Evolutionary conservation across 2,329 filamentous ascomycete species (phyloP).

Genomic region (Ophiostoma ulmi): DNA sequence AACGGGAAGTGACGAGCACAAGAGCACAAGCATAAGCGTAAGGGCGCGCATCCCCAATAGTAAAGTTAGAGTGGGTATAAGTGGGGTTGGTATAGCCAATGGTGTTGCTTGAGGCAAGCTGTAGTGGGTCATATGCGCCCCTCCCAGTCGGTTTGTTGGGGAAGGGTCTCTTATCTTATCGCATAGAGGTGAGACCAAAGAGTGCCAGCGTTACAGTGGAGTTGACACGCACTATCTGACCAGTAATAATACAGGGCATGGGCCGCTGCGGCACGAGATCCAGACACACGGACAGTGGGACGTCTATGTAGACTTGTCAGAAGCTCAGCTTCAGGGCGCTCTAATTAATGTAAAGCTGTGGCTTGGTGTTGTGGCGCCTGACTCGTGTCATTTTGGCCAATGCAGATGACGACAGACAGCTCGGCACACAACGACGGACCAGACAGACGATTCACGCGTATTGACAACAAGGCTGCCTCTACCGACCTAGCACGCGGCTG

Average conservation of each 20-base stretch:
- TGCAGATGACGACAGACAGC: slow-evolving; percentile 11
- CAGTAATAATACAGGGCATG: neutral
- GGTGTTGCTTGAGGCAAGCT: neutral
- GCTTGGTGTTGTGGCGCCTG: slow-evolving; percentile 22
- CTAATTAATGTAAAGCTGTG: slow-evolving; percentile 18
- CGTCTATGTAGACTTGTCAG: slow-evolving; percentile 1
- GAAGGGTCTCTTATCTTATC: slow-evolving; percentile 23
- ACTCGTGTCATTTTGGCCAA: slow-evolving; percentile 12
- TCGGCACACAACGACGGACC: neutral
- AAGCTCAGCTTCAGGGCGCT: neutral
- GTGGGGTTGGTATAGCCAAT: neutral
- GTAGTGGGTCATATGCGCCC: slow-evolving; percentile 14
- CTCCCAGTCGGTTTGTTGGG: slow-evolving; percentile 21
- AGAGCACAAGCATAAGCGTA: neutral
- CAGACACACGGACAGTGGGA: slow-evolving; percentile 17
- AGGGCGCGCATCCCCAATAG: neutral
- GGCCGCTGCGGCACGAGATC: neutral
- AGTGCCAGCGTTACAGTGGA: slow-evolving; percentile 1
- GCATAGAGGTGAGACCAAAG: neutral
- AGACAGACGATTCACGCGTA: neutral
- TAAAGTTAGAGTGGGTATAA: neutral
- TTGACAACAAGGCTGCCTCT: neutral
- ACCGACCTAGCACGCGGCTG: too few relatives aligned
- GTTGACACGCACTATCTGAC: neutral
- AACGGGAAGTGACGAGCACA: neutral